A percentile compares a stretch with the other conserved stretches of the same genome.
Evolutionary conservation across 2,329 filamentous ascomycete genomes (phyloP).

Genomic region (Aureobasidium sp.): DNA sequence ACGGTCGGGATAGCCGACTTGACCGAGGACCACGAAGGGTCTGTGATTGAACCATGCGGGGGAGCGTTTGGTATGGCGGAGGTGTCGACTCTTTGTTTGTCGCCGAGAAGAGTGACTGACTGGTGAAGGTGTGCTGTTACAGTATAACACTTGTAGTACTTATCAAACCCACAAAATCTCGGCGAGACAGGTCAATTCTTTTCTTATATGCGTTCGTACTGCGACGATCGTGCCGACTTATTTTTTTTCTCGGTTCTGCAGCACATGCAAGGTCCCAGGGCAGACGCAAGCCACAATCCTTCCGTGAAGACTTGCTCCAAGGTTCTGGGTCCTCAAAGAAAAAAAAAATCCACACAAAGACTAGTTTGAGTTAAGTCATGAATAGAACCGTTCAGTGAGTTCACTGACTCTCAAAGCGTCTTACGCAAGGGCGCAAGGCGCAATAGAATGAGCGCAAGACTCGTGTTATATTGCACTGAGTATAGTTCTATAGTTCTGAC

Average conservation of each 20-base stretch:
- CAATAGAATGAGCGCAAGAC: neutral
- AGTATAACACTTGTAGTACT: no score
- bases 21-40: neutral
- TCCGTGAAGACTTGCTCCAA: neutral
- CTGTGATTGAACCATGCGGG: slow-evolving; percentile 7
- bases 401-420: neutral
- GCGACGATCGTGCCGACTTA: neutral
- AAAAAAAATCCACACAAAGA: neutral
- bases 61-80: neutral
- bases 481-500: no score
- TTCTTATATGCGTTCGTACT: neutral
- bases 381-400: neutral
- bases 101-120: no score
- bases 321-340: neutral
- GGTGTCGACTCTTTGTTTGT: neutral
- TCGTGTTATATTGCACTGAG: neutral
- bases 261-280: neutral
- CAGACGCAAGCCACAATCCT: slow-evolving; percentile 5
- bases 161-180: no score
- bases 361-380: neutral
- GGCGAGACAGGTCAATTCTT: no score
- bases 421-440: neutral
- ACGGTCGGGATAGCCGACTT: neutral
- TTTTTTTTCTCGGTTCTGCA: neutral
- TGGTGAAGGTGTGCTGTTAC: no score